Base-by-base conservation (phyloP, 257 asterid genomes). In the Capsicum baccatum region DNA sequence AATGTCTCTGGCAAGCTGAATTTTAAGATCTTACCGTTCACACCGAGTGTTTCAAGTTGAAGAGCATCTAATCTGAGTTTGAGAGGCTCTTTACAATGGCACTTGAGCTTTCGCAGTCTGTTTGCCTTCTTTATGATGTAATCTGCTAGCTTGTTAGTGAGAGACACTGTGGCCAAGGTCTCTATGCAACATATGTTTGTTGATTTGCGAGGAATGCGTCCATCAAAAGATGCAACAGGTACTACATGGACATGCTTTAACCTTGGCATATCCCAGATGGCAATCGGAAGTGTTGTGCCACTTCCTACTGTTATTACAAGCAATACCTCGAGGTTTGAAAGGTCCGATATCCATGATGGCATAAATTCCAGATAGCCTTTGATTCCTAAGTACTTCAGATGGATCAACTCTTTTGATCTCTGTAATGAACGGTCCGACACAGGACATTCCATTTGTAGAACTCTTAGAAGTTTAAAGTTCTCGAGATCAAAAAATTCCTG, bases 31-130 rank as follows among this genome's bases (percentile, higher is more conserved):
- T 21, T 64, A 4, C 70, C 70, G 6, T 64, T 64, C 44, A 64
- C 44, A 64, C 70, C 26, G 70, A 63, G 86, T 21, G 83, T 37
- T 44, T 86, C 84, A 12, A 86, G 88, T n/a, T 21, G 42, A 66
- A 66, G 9, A 17, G 15, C 8, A 66, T 16, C 70, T 12, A 33
- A 47, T 67, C 14, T 48, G 4, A 63, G 64, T 6, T 15, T n/a
- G 12, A 79, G 83, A 76, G 48, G 13, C 16, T 3, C 33, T 8
- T 21, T 76, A 33, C 26, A 19, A n/a, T 54, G 52, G 48, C 80
- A 64, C 47, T 44, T 81, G 14, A 85, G 70, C 17, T 80, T 85
- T n/a, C 35, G 33, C 7, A 80, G 73, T 17, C 52, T n/a, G 1
- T 70, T 83, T 48, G 68, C 70, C 39, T 6, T 79, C 10, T 14